These are phyloP conservation scores for Teratosphaeria nubilosa DNA, from an alignment of 2,329 filamentous ascomycete species.

Conservation along the genomic window DNA sequence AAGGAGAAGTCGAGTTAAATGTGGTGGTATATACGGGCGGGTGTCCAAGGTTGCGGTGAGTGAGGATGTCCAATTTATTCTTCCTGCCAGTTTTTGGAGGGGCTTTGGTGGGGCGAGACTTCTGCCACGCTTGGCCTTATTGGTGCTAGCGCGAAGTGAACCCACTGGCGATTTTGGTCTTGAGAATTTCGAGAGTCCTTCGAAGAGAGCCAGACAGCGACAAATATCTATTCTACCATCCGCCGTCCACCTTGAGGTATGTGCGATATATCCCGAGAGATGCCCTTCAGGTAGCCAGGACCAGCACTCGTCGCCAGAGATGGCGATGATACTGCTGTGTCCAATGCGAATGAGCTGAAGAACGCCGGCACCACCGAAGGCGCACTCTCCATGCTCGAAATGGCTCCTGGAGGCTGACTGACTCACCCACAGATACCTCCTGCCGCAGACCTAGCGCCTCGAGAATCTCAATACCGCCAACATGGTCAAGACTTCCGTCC, in stretches of 20 bases:
- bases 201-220: background rate
- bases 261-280: constrained; percentile 21
- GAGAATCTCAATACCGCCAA: constrained; percentile 76
- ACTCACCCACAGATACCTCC: constrained; percentile 47
- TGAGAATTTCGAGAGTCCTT: background rate
- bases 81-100: background rate
- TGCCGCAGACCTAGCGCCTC: constrained; percentile 49
- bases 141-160: background rate
- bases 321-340: constrained; percentile 36
- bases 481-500: constrained; percentile 98
- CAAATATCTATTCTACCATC: background rate
- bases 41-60: background rate
- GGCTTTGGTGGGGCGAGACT: background rate
- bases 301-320: constrained; percentile 31
- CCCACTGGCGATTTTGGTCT: background rate
- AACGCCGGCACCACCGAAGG: constrained; percentile 47
- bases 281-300: constrained; percentile 44
- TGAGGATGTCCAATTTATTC: background rate
- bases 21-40: constrained; percentile 6
- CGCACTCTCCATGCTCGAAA: constrained; percentile 56
- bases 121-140: background rate
- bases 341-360: constrained; percentile 51
- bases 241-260: constrained; percentile 23
- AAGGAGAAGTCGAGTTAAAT: constrained; percentile 6
- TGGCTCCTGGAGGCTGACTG: constrained; percentile 55